Conservation (phyloP, 805 yeast species). For the Pichia scutulata region DNA sequence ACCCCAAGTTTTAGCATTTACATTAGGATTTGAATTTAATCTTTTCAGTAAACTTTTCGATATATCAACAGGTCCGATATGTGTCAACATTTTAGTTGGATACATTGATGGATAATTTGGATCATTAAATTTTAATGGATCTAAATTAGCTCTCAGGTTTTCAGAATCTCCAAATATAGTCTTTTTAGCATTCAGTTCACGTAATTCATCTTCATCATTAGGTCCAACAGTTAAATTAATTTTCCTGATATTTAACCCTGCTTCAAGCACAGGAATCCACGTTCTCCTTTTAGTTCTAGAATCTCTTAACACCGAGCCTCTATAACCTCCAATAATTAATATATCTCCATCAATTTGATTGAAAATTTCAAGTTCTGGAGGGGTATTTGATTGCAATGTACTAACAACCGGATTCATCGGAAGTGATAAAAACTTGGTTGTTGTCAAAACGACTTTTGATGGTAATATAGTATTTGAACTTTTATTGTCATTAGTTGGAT, state of each 20-base stretch:
- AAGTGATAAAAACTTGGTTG: background rate
- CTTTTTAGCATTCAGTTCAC: slow-evolving; percentile 33
- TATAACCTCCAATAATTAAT: slow-evolving; percentile 77
- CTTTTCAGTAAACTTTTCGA: slow-evolving; percentile 52
- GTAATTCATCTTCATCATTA: slow-evolving; percentile 54
- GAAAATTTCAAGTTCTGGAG: slow-evolving; percentile 37
- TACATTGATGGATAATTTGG: slow-evolving; percentile 29
- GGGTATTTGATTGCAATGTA: background rate
- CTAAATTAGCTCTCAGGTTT: background rate
- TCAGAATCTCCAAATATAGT: slow-evolving; percentile 7
- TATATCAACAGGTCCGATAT: slow-evolving; percentile 83
- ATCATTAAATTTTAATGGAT: background rate
- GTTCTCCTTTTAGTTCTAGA: slow-evolving; percentile 53
- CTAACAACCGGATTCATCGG: slow-evolving; percentile 6
- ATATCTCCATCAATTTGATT: slow-evolving; percentile 68
- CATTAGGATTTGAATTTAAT: slow-evolving; percentile 47
- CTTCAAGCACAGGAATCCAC: slow-evolving; percentile 80
- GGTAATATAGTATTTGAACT: background rate
- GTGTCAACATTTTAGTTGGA: slow-evolving; percentile 73
- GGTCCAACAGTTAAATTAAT: slow-evolving; percentile 72
- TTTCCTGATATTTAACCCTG: slow-evolving; percentile 68
- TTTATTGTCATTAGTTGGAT: background rate
- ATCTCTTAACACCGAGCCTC: slow-evolving; percentile 76
- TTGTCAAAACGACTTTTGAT: background rate
- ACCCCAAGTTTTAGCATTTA: slow-evolving; percentile 68